Evolutionary conservation across 352 stramenopile species (phyloP).

Genomic region (Hyaloperonospora brassicae): DNA sequence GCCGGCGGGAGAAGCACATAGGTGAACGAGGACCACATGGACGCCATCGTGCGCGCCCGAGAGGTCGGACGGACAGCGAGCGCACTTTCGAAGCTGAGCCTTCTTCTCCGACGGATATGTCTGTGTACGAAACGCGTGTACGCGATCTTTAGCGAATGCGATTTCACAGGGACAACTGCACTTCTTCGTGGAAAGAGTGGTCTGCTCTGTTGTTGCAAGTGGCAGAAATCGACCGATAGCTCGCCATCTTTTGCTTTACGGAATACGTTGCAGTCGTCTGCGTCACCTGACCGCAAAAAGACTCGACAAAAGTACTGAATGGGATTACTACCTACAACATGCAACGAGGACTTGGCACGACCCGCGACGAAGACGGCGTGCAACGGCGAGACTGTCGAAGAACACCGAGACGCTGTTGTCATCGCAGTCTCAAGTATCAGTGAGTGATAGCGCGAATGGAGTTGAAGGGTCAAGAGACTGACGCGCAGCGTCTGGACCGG

Average conservation of each 20-base stretch:
- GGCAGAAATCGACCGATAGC: no score
- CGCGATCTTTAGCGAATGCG: neutral
- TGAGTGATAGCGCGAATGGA: slow-evolving; percentile 6
- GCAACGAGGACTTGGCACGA: no score
- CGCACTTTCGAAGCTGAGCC: neutral
- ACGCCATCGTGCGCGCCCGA: slow-evolving; percentile 29
- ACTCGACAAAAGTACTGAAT: no score
- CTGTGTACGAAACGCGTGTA: neutral
- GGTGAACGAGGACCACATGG: slow-evolving; percentile 71
- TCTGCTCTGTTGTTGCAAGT: no score
- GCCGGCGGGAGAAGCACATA: slow-evolving; percentile 69
- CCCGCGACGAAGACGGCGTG: no score
- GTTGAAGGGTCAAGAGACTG: slow-evolving; percentile 5
- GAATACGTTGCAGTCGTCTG: neutral
- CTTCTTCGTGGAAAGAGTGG: no score
- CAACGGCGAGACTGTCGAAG: no score
- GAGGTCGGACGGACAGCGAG: neutral
- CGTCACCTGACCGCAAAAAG: no score
- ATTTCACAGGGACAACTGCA: neutral
- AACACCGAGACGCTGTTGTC: no score
- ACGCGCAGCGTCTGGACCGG: slow-evolving; percentile 14
- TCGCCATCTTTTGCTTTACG: no score
- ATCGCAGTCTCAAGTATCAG: no score
- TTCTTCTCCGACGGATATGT: neutral
- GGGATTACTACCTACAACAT: no score